Base-by-base conservation (phyloP, 2,329 filamentous ascomycete species). In the Plectosphaerella cucumerina region DNA sequence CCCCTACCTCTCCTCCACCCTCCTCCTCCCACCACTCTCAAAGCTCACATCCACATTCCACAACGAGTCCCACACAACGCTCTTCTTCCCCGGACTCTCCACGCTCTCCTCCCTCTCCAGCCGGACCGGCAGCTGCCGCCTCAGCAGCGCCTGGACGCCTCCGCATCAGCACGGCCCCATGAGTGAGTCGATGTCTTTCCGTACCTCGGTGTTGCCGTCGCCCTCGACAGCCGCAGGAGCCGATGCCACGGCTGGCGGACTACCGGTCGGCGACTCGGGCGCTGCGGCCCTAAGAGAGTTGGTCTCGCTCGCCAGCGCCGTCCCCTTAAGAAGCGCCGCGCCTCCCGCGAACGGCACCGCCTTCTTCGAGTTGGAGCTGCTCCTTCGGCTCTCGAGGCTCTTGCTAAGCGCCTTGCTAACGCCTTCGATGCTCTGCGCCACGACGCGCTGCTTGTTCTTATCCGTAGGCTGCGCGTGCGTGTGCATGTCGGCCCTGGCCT, bases 321-420 rank as follows among this genome's bases (percentile, higher is more conserved):
- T 81, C 48, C 75, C 77, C 62, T 77, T 78, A 34, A 73, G 60
- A 48, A 71, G 52, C 35, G 60, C 58, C 9, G 51, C 58, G 11
- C 68, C 68, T 4, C 72, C 66, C 35, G 73, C 70, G 56, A 82
- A 77, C 2, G 81, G 82, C 10, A 84, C 67, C 34, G 87, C 86
- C 65, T 90, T 92, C 69, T 88, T 92, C 52, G 89, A 95, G 49
- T 81, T 87, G 14, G 87, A 89, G 68, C 92, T 97, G 65, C 90
- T 96, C 42, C 93, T 86, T 48, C 93, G 85, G 69, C 89, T 96
- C 66, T 97, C 92, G 22, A 97, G 80, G 65, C 90, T 96, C 71
- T 90, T 95, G 53, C 86, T 92, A 14, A 92, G 73, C 6, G 86
- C 90, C 70, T 86, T 88, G 61, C 87, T 89, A 47, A 89, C 86